phyloP scores from a whole-genome alignment of 768 basidiomycete genomes.

The Termitomyces sp. region DNA sequence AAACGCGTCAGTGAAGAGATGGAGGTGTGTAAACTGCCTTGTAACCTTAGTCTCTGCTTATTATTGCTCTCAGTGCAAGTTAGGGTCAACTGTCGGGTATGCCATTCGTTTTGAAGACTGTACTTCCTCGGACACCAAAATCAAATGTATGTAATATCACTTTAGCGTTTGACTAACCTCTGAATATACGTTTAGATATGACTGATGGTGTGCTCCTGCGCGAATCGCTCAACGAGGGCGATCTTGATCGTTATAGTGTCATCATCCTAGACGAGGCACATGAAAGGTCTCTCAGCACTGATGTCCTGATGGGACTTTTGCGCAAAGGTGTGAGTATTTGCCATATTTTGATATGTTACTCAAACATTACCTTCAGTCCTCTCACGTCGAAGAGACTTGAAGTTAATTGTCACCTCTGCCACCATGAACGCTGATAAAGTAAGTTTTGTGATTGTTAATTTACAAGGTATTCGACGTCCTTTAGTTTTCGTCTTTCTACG shows the following conservation, averaged over 20 bases:
- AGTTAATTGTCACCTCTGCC: slow-evolving; percentile 96
- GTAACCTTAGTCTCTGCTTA: background rate
- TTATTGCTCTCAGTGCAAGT: slow-evolving; percentile 56
- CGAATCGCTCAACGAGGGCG: slow-evolving; percentile 98
- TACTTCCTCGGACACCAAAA: slow-evolving; percentile 89
- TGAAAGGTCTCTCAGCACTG: slow-evolving; percentile 94
- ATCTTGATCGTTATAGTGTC: slow-evolving; percentile 92
- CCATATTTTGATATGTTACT: background rate
- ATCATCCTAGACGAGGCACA: slow-evolving; percentile 99
- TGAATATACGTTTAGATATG: slow-evolving; percentile 62
- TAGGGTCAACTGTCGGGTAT: slow-evolving; percentile 90
- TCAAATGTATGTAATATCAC: slow-evolving; percentile 70
- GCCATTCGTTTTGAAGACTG: slow-evolving; percentile 99
- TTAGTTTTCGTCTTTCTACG: slow-evolving; percentile 93
- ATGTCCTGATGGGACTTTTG: slow-evolving; percentile 95
- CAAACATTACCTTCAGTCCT: slow-evolving; percentile 45
- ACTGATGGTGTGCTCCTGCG: slow-evolving; percentile 98
- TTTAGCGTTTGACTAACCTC: background rate
- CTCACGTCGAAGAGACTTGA: slow-evolving; percentile 87
- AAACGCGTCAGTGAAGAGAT: slow-evolving; percentile 99
- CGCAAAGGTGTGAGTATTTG: slow-evolving; percentile 68
- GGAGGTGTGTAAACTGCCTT: slow-evolving; percentile 54
- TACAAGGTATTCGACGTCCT: background rate
- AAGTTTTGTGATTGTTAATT: slow-evolving; percentile 6
- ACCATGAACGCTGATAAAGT: slow-evolving; percentile 99